phyloP scores from a whole-genome alignment of 2,329 filamentous ascomycete species.

The Botrytis pseudocinerea region DNA sequence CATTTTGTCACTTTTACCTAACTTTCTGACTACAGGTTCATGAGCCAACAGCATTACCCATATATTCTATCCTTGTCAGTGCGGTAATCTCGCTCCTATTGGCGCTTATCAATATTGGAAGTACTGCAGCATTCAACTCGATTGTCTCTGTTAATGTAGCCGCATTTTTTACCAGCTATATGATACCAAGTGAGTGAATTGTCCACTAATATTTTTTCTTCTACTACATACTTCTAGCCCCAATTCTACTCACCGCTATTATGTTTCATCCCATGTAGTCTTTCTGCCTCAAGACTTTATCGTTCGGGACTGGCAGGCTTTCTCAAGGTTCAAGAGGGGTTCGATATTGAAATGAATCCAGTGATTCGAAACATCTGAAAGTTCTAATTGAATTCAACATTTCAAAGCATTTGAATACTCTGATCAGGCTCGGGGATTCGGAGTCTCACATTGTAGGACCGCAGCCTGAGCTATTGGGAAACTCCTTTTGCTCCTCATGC shows the following conservation, averaged over 20 bases:
- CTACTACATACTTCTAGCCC: neutral
- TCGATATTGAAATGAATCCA: neutral
- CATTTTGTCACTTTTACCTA: constrained; percentile 2
- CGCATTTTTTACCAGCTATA: constrained; percentile 48
- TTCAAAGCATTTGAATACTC: neutral
- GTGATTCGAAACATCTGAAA: neutral
- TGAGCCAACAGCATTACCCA: constrained; percentile 29
- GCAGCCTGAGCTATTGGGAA: neutral
- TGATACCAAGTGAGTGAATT: constrained; percentile 39
- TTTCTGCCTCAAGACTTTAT: neutral
- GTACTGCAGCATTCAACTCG: constrained; percentile 47
- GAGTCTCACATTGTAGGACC: neutral
- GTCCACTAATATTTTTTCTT: neutral
- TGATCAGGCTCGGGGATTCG: neutral
- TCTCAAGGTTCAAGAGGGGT: neutral
- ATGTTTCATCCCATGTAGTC: neutral
- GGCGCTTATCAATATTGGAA: constrained; percentile 47
- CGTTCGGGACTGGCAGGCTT: neutral
- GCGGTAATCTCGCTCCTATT: constrained; percentile 41
- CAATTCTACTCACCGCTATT: neutral
- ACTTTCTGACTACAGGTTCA: constrained; percentile 29
- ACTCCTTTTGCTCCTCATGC: neutral
- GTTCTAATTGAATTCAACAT: neutral
- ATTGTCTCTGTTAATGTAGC: constrained; percentile 48
- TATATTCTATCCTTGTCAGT: constrained; percentile 34